Evolutionary conservation across 495 filamentous ascomycete genomes (phyloP).

Genomic region (Hyaloscypha bicolor): DNA sequence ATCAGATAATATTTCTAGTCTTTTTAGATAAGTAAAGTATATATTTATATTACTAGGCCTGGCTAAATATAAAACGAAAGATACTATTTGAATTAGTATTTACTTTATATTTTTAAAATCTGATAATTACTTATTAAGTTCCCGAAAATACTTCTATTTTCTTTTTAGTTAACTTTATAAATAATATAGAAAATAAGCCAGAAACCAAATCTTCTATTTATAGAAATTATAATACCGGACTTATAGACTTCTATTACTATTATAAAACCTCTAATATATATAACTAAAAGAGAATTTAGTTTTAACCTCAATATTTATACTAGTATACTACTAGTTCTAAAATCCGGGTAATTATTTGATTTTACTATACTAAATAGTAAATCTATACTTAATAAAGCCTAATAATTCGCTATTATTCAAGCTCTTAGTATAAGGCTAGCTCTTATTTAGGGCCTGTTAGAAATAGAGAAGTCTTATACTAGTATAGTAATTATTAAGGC

Average conservation of each 20-base stretch:
- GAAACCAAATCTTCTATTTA: constrained; percentile 57
- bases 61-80: constrained; percentile 33
- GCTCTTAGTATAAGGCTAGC: constrained; percentile 58
- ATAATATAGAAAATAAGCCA: constrained; percentile 63
- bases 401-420: constrained; percentile 57
- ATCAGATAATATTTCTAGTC: constrained; percentile 28
- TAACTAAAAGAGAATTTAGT: constrained; percentile 48
- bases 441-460: constrained; percentile 80
- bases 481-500: too few relatives aligned
- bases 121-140: constrained; percentile 64
- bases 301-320: constrained; percentile 56
- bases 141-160: constrained; percentile 64
- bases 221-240: constrained; percentile 55
- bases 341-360: constrained; percentile 43
- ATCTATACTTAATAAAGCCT: constrained; percentile 58
- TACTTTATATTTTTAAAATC: constrained; percentile 21
- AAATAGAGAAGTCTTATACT: constrained; percentile 88
- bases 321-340: constrained; percentile 35
- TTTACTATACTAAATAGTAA: constrained; percentile 39
- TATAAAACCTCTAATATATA: constrained; percentile 56
- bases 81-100: constrained; percentile 32
- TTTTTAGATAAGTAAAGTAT: constrained; percentile 33
- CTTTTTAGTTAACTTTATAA: constrained; percentile 67
- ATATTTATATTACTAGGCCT: constrained; percentile 32
- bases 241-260: constrained; percentile 21